These are phyloP conservation scores for Aspergillus panamensis DNA, from an alignment of 495 filamentous ascomycete genomes.

Conservation along the genomic window DNA sequence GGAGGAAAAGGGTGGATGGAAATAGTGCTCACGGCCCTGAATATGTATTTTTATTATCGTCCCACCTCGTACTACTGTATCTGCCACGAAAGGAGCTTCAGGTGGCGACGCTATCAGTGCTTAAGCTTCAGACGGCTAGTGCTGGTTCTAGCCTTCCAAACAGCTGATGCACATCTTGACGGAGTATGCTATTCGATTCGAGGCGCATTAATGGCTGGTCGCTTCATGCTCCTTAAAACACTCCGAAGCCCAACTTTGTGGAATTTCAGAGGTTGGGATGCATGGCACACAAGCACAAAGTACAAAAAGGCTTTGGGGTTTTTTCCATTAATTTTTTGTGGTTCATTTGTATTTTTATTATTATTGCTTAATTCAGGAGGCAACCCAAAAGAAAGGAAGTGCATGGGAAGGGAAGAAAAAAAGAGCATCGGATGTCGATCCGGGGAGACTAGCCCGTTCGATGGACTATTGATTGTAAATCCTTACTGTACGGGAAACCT, in stretches of 20 bases:
- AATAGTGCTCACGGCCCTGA: constrained; percentile 15
- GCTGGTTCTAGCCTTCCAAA: constrained; percentile 8
- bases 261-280: not conserved
- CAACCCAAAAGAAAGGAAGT: not conserved
- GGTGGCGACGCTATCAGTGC: constrained; percentile 26
- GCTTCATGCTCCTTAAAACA: constrained; percentile 6
- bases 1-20: constrained; percentile 12
- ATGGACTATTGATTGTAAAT: not conserved
- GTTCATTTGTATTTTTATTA: not conserved
- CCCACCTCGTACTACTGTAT: constrained; percentile 19
- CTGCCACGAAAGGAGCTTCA: constrained; percentile 17
- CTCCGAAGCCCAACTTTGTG: constrained; percentile 5
- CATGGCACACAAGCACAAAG: not conserved
- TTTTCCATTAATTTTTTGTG: not conserved
- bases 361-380: constrained; percentile 6
- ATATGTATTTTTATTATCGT: constrained; percentile 19
- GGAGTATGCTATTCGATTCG: not conserved
- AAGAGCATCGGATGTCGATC: constrained; percentile 15
- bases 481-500: not conserved
- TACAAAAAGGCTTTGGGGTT: not conserved
- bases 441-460: constrained; percentile 20
- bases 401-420: constrained; percentile 7
- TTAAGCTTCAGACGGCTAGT: constrained; percentile 20
- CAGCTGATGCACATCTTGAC: not conserved
- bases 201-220: not conserved